Percentiles rank a stretch among this genome's conserved stretches.
Evolutionary conservation across 306 rosid species (phyloP).

Genomic region (Prunus fruticosa): DNA sequence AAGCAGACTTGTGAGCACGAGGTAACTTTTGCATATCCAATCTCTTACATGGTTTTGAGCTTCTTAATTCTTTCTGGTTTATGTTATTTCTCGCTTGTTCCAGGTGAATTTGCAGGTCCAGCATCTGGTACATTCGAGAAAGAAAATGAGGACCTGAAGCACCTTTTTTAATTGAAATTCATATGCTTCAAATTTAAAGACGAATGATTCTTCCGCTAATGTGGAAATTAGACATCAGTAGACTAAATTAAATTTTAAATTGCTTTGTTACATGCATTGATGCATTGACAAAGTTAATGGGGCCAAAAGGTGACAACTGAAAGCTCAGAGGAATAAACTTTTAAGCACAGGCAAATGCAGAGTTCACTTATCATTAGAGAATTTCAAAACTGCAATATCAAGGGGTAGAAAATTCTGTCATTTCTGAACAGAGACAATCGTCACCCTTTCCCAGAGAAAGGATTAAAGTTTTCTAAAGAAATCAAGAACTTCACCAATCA

Average conservation of each 20-base stretch:
- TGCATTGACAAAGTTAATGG: not conserved
- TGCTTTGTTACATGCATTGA: not conserved
- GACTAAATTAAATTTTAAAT: too few relatives aligned
- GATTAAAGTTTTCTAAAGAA: too few relatives aligned
- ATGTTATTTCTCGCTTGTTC: slow-evolving; percentile 8
- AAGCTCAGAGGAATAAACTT: not conserved
- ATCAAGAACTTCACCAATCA: too few relatives aligned
- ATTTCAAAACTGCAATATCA: too few relatives aligned
- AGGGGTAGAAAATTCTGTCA: not conserved
- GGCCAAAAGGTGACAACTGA: slow-evolving; percentile 1
- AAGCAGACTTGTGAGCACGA: slow-evolving; percentile 18
- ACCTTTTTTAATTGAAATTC: not conserved
- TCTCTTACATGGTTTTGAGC: slow-evolving; percentile 11
- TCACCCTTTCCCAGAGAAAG: too few relatives aligned
- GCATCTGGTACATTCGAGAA: not conserved
- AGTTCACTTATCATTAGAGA: too few relatives aligned
- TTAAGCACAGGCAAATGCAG: not conserved
- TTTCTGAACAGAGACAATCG: too few relatives aligned
- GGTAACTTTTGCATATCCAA: slow-evolving; percentile 25
- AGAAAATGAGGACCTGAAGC: not conserved
- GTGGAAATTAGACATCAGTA: too few relatives aligned
- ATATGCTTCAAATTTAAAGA: not conserved
- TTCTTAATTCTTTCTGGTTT: slow-evolving; percentile 1
- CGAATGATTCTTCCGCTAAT: not conserved
- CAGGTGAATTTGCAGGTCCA: slow-evolving; percentile 22